Evolutionary conservation across 2,329 filamentous ascomycete species (phyloP).

Genomic region (Daldinia sp.): DNA sequence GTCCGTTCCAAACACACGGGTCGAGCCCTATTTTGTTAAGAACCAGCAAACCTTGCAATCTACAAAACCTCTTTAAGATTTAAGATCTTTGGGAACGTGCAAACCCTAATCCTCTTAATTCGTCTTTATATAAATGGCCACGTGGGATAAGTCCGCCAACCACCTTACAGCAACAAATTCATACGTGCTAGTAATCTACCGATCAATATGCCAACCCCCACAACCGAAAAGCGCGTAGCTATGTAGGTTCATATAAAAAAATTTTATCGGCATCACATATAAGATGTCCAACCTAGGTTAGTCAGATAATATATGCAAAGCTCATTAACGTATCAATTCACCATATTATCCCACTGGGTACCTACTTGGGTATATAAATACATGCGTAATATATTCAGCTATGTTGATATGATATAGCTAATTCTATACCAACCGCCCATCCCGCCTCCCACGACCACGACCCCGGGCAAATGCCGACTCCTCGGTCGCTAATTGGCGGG

Average conservation of each 20-base stretch:
- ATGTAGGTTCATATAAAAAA: too few species aligned
- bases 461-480: constrained; percentile 4
- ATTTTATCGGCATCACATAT: too few species aligned
- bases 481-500: background rate
- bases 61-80: background rate
- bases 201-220: too few species aligned
- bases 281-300: too few species aligned
- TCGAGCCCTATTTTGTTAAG: background rate
- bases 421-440: background rate
- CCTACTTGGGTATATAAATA: too few species aligned
- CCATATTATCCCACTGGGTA: background rate
- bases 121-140: background rate
- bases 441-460: background rate
- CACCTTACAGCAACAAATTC: background rate
- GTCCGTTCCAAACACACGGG: background rate
- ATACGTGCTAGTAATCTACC: too few species aligned
- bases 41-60: background rate
- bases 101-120: background rate
- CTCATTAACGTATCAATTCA: background rate
- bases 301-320: background rate
- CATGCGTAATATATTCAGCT: background rate
- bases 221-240: too few species aligned
- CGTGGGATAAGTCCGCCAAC: background rate
- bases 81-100: background rate
- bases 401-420: background rate